These are phyloP conservation scores for Dalechampia spathulata DNA, from an alignment of 441 rosid species.

Conservation along the genomic window DNA sequence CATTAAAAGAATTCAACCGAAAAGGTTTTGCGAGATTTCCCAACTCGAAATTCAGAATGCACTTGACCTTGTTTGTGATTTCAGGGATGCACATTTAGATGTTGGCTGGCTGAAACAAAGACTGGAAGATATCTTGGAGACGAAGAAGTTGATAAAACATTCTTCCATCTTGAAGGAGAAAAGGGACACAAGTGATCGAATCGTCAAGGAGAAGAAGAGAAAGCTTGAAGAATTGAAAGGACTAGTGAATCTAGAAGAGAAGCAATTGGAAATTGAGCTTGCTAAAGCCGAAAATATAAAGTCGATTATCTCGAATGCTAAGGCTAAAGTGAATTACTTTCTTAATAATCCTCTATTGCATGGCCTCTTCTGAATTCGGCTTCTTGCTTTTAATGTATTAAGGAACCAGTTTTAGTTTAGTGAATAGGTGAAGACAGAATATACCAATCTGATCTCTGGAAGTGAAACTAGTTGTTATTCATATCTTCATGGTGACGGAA, in stretches of 20 bases:
- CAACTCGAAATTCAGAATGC: slow-evolving; percentile 3
- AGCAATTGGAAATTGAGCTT: not conserved
- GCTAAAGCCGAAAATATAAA: not conserved
- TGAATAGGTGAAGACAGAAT: too few species aligned
- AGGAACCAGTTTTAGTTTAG: too few species aligned
- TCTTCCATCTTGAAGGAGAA: slow-evolving; percentile 4
- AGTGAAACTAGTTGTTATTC: too few species aligned
- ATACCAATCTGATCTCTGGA: too few species aligned
- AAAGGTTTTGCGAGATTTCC: not conserved
- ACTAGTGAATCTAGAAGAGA: not conserved
- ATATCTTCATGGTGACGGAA: too few species aligned
- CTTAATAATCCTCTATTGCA: not conserved
- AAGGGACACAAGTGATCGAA: not conserved
- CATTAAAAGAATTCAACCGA: not conserved
- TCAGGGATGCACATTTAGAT: not conserved
- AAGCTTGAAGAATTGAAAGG: not conserved
- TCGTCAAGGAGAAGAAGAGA: not conserved
- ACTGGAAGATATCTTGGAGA: slow-evolving; percentile 3
- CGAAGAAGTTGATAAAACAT: not conserved
- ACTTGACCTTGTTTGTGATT: not conserved
- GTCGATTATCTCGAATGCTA: not conserved
- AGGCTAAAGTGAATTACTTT: not conserved
- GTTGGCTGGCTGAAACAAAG: slow-evolving; percentile 10
- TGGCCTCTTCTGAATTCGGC: slow-evolving; percentile 15
- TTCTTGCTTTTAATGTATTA: too few species aligned